A percentile compares a stretch with the other conserved stretches of the same genome.
Conservation (phyloP, 306 rosid species). For the Pachyrhizus erosus region DNA sequence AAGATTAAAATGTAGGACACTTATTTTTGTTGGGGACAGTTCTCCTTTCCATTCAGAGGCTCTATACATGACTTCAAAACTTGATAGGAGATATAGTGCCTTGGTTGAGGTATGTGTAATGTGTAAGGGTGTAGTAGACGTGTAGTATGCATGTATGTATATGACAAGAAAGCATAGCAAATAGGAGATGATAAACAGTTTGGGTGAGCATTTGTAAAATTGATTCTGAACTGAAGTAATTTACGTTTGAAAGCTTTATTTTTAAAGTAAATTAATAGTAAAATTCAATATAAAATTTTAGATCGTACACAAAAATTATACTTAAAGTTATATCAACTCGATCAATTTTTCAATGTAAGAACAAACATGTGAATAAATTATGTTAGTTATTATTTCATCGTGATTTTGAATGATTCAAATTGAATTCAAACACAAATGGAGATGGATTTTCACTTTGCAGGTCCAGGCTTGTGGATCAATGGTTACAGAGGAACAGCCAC, state of each 20-base stretch:
- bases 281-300: background rate
- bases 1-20: slow-evolving; percentile 81
- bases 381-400: background rate
- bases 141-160: background rate
- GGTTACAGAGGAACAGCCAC: slow-evolving; percentile 99
- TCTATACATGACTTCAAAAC: slow-evolving; percentile 84
- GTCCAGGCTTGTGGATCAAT: slow-evolving; percentile 99
- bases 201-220: no score
- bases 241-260: no score
- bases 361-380: background rate
- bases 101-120: slow-evolving; percentile 81
- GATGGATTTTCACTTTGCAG: slow-evolving; percentile 50
- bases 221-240: no score
- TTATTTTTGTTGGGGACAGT: slow-evolving; percentile 94
- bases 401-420: no score
- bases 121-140: background rate
- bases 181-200: background rate
- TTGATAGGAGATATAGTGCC: slow-evolving; percentile 91
- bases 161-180: background rate
- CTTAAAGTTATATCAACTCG: no score
- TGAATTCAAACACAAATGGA: no score
- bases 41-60: slow-evolving; percentile 98
- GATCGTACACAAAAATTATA: background rate
- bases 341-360: background rate
- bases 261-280: background rate